phyloP scores from a whole-genome alignment of 352 stramenopile genomes.

The Phytophthora boehmeriae region DNA sequence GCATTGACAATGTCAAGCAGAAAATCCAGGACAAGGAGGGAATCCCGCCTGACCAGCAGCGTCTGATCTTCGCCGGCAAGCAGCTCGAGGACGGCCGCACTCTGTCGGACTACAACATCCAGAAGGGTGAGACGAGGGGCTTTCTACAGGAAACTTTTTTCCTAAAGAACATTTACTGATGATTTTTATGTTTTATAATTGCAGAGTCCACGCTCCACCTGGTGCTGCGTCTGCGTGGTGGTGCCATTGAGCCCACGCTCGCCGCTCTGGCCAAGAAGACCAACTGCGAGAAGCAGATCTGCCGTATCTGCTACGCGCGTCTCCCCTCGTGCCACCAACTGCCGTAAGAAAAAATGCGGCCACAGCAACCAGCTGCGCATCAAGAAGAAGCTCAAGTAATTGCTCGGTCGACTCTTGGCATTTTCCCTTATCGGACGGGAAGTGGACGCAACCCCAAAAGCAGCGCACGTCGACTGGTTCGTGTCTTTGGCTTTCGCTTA shows the following conservation, averaged over 20 bases:
- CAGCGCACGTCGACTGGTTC: slow-evolving; percentile 12
- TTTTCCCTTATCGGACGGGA: slow-evolving; percentile 15
- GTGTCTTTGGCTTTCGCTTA: slow-evolving; percentile 8
- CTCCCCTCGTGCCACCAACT: slow-evolving; percentile 99
- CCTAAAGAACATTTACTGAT: slow-evolving; percentile 1
- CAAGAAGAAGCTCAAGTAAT: slow-evolving; percentile 99
- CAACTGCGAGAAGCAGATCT: slow-evolving; percentile 99
- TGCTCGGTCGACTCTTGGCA: slow-evolving; percentile 11
- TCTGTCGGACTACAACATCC: slow-evolving; percentile 95
- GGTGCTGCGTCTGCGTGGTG: slow-evolving; percentile 94
- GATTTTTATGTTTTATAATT: background rate
- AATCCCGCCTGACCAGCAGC: slow-evolving; percentile 99
- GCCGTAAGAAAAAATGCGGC: slow-evolving; percentile 99
- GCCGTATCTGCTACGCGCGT: slow-evolving; percentile 99
- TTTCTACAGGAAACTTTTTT: background rate
- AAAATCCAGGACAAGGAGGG: slow-evolving; percentile 99
- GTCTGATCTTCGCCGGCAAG: slow-evolving; percentile 99
- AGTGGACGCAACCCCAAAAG: slow-evolving; percentile 20
- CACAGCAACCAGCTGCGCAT: slow-evolving; percentile 99
- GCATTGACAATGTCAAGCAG: slow-evolving; percentile 99
- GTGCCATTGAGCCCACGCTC: slow-evolving; percentile 96
- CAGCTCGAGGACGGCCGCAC: slow-evolving; percentile 97
- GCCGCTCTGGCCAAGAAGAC: slow-evolving; percentile 98
- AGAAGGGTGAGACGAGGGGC: slow-evolving; percentile 65
- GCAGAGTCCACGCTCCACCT: slow-evolving; percentile 96